Evolutionary conservation across 495 filamentous ascomycete species (phyloP), one percentile per base, ranked within the genome.

Genomic region (Parathielavia appendiculata): DNA sequence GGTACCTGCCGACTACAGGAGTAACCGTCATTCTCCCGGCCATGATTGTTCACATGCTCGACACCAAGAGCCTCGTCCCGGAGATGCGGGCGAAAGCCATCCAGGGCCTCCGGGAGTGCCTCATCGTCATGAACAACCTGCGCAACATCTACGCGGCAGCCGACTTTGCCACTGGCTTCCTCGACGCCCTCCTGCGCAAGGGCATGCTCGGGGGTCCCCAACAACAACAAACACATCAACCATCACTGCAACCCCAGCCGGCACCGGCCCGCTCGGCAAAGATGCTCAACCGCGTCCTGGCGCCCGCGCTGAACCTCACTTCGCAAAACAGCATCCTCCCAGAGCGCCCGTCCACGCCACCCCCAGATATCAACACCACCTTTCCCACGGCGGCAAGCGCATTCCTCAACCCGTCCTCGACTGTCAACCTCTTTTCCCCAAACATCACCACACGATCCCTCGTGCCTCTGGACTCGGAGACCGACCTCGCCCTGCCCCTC

Each of bases 11-110:
- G 11, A 93, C 91, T 0, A 90, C 89, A 1, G 90, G 90, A 41
- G 89, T 95, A 20, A 96, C 91, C 0, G 90, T 95, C 11, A 82
- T 95, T 12, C 82, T 95, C 5, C 91, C 91, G 3, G 90, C 91
- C 13, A 89, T 95, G 69, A 95, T 95, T 60, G 92, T 95, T 54
- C 90, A 96, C 66, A 78, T 96, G 19, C 81, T 95, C 4, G 89
- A 95, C 65, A 91, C 93, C 77, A 95, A 91, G 65, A 87, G 85
- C 40, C 85, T 80, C 44, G 81, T 89, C 57, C 81, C 81, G 17
- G 82, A 80, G 47, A 82, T 87, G 16, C 79, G 88, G 22, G 81
- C 84, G 58, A 73, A 82, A 36, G 88, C 86, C 56, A 76, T 88
- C 49, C 81, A 85, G 50, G 87, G 89, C 50, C 95, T 95, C 74